Evolutionary conservation across 2,329 filamentous ascomycete species (phyloP), one percentile per base, ranked within the genome.

Genomic region (Sporothrix sp.): DNA sequence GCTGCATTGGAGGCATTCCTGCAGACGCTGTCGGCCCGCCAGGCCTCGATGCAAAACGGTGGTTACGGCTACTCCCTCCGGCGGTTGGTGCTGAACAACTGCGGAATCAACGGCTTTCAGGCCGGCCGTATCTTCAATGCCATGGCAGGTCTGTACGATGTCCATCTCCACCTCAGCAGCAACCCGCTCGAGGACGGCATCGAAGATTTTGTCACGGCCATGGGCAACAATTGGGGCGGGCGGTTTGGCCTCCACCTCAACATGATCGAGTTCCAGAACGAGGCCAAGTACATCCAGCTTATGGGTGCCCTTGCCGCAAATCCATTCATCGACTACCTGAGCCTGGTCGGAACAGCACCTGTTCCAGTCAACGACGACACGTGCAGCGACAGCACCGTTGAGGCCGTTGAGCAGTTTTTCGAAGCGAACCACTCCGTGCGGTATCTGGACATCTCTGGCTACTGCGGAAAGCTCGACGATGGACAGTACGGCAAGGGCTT

Each of bases 381-480:
- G 1, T 65, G 63, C 54, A 73, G 71, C 54, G 62, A 66, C 13
- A 67, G 68, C n/a, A 72, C 74, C 1, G 72, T 72, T 47, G 63
- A 67, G 37, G 68, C 73, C 0, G 63, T 79, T 1, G 71, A 72
- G 23, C 64, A 68, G 4, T 72, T 80, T 46, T 74, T 80, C 37
- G 65, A 68, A n/a, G 63, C 65, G 23, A 80, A 79, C 60, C 61
- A 63, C 7, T 72, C 70, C 0, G 63, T 79, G 39, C 70, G 67
- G n/a, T 77, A 68, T 51, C 67, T 80, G 2, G 76, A 80, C 56
- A 63, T 79, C 7, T 79, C 76, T 1, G 76, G 76, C 2, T 79
- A 73, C 58, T 72, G 71, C 42, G 73, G 75, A 39, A 79, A 77
- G 59, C 64, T 80, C 7, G 76, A 80, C 55, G 76, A 80, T 54